A percentile compares a stretch with the other conserved stretches of the same genome.
These are phyloP conservation scores for Lenzites betulinus DNA, from an alignment of 768 basidiomycete genomes.

Conservation along the genomic window DNA sequence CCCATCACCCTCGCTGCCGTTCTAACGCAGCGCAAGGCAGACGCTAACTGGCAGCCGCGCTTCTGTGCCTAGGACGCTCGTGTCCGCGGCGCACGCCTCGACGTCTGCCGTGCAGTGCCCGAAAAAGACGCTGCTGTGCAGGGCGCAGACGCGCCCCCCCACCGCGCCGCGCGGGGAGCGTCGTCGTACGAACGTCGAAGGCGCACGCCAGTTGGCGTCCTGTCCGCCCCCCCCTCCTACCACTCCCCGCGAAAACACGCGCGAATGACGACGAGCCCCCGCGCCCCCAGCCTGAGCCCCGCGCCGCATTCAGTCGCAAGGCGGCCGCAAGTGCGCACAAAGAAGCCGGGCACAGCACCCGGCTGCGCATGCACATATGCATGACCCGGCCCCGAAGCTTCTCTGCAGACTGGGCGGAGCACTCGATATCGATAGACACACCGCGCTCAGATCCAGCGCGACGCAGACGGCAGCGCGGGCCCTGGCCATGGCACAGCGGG, in stretches of 20 bases:
- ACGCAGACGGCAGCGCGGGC: too few species aligned
- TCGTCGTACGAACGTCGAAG: too few species aligned
- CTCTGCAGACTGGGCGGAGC: too few species aligned
- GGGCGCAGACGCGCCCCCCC: not conserved
- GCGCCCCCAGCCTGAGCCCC: too few species aligned
- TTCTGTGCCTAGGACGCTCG: conserved; percentile 3
- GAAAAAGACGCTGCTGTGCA: conserved; percentile 5
- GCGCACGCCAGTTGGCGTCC: too few species aligned
- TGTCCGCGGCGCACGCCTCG: not conserved
- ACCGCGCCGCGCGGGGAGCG: too few species aligned
- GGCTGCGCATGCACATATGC: conserved; percentile 18
- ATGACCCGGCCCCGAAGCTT: conserved; percentile 22
- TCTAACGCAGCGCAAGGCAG: conserved; percentile 10
- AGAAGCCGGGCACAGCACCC: conserved; percentile 15
- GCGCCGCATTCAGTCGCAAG: conserved; percentile 9
- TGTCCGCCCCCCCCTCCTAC: too few species aligned
- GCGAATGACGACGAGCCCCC: conserved; percentile 3
- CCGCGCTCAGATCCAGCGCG: too few species aligned
- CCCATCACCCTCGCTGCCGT: conserved; percentile 3
- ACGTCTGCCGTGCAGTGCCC: conserved; percentile 1
- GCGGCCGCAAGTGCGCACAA: not conserved
- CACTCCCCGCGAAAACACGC: conserved; percentile 2
- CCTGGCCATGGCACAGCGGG: too few species aligned
- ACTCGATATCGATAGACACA: too few species aligned
- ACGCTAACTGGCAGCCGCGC: conserved; percentile 5